These are phyloP conservation scores for Umbelopsis ramanniana DNA, from an alignment of 192 early-diverging fungal genomes.

Conservation along the genomic window DNA sequence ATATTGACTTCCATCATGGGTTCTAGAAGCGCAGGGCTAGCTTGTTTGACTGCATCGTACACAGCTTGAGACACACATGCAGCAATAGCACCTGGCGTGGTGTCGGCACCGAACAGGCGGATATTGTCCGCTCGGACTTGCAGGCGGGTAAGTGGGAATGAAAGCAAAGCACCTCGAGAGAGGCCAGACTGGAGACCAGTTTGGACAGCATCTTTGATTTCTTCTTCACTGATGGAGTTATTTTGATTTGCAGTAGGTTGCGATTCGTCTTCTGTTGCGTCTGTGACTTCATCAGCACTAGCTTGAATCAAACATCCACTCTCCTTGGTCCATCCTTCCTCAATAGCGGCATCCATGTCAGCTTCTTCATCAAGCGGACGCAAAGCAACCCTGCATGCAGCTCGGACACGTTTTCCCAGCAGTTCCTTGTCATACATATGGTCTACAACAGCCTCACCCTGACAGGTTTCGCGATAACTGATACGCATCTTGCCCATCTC, in stretches of 20 bases:
- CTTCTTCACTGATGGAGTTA: constrained; percentile 26
- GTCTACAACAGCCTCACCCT: constrained; percentile 34
- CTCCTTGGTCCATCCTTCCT: constrained; percentile 31
- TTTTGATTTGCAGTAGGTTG: not conserved
- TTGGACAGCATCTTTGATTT: constrained; percentile 54
- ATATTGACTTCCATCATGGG: constrained; percentile 83
- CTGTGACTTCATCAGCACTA: constrained; percentile 26
- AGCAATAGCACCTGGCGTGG: constrained; percentile 63
- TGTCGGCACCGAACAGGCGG: constrained; percentile 59
- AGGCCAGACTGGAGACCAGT: constrained; percentile 73
- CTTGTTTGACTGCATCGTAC: constrained; percentile 54
- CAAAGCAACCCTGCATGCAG: constrained; percentile 59
- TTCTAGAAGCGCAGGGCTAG: constrained; percentile 64
- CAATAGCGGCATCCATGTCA: constrained; percentile 4
- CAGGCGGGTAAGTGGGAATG: constrained; percentile 74
- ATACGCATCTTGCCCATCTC: constrained; percentile 87
- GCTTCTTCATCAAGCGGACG: constrained; percentile 51
- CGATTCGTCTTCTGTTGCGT: not conserved
- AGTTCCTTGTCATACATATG: constrained; percentile 71
- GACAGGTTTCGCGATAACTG: constrained; percentile 81
- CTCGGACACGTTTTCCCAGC: constrained; percentile 68
- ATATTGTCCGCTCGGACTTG: constrained; percentile 55
- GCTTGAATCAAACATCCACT: constrained; percentile 48
- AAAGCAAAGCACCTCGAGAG: constrained; percentile 76
- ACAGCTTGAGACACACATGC: constrained; percentile 68